phyloP scores from a whole-genome alignment of 106 monocot genomes.

The Chionographis japonica region DNA sequence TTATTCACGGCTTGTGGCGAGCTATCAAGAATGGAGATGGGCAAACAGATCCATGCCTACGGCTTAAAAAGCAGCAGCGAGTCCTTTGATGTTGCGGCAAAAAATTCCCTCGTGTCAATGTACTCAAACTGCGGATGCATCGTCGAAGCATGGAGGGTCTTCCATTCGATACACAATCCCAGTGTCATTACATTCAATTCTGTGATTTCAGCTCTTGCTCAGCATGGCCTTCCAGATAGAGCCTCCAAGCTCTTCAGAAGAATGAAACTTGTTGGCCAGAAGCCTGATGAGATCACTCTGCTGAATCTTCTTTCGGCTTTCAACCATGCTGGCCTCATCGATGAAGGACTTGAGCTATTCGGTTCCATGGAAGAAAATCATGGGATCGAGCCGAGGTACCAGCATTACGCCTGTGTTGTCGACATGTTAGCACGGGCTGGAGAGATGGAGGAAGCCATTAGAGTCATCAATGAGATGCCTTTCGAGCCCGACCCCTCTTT shows the following conservation, averaged over 20 bases:
- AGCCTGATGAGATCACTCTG: slow-evolving; percentile 24
- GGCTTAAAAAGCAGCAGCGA: slow-evolving; percentile 9
- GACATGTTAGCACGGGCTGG: slow-evolving; percentile 18
- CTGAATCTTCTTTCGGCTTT: slow-evolving; percentile 25
- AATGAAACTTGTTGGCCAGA: slow-evolving; percentile 6
- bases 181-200: slow-evolving; percentile 22
- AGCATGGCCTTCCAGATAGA: slow-evolving; percentile 17
- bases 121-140: slow-evolving; percentile 26
- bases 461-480: slow-evolving; percentile 16
- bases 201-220: slow-evolving; percentile 23
- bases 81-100: slow-evolving; percentile 1
- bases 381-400: slow-evolving; percentile 14
- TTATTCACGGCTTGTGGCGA: slow-evolving; percentile 18
- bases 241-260: slow-evolving; percentile 10
- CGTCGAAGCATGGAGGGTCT: slow-evolving; percentile 14
- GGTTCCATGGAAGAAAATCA: slow-evolving; percentile 14
- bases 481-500: slow-evolving; percentile 10
- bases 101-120: slow-evolving; percentile 27
- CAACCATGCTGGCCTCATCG: slow-evolving; percentile 25
- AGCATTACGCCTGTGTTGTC: slow-evolving; percentile 17
- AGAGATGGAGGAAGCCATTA: slow-evolving; percentile 20
- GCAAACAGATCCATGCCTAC: slow-evolving; percentile 29
- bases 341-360: slow-evolving; percentile 24
- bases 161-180: slow-evolving; percentile 10
- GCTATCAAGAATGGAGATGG: slow-evolving; percentile 18